These are phyloP conservation scores for Lactifluus piperatus DNA, from an alignment of 768 basidiomycete species.

Conservation along the genomic window DNA sequence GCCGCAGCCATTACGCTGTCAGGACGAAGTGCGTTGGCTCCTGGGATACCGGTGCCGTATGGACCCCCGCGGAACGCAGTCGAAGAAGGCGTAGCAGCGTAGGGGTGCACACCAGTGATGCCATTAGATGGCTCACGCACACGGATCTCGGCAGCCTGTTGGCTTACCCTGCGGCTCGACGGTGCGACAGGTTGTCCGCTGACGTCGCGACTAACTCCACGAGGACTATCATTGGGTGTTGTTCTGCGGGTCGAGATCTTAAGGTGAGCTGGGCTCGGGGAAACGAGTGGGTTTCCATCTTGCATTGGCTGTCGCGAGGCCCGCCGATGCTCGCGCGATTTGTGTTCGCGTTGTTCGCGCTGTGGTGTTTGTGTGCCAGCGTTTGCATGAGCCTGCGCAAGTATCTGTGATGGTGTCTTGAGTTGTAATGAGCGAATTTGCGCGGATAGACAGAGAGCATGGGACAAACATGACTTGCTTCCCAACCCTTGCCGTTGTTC, in stretches of 20 bases:
- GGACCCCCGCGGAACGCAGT: slow-evolving; percentile 44
- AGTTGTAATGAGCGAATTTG: slow-evolving; percentile 1
- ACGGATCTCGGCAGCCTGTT: slow-evolving; percentile 33
- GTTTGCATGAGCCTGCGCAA: slow-evolving; percentile 46
- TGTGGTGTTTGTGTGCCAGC: slow-evolving; percentile 46
- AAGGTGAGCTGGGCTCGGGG: slow-evolving; percentile 57
- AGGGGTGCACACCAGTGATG: slow-evolving; percentile 43
- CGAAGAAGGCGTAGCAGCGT: slow-evolving; percentile 54
- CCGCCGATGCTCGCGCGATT: slow-evolving; percentile 39
- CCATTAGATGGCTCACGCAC: slow-evolving; percentile 37
- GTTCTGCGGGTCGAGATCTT: slow-evolving; percentile 47
- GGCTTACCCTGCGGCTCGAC: slow-evolving; percentile 58
- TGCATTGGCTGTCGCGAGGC: slow-evolving; percentile 42
- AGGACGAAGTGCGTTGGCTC: slow-evolving; percentile 26
- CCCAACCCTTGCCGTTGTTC: slow-evolving; percentile 94
- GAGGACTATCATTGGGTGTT: slow-evolving; percentile 37
- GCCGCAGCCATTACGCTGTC: slow-evolving; percentile 29
- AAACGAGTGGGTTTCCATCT: slow-evolving; percentile 51
- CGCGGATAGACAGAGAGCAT: neutral
- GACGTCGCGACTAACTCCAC: slow-evolving; percentile 40
- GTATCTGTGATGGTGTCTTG: slow-evolving; percentile 37
- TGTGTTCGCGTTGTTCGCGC: slow-evolving; percentile 46
- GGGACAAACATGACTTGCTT: slow-evolving; percentile 67
- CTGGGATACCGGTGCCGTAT: slow-evolving; percentile 42
- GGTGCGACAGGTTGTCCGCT: slow-evolving; percentile 65